phyloP scores from a whole-genome alignment of 441 rosid genomes.

The Populus hybrid region DNA sequence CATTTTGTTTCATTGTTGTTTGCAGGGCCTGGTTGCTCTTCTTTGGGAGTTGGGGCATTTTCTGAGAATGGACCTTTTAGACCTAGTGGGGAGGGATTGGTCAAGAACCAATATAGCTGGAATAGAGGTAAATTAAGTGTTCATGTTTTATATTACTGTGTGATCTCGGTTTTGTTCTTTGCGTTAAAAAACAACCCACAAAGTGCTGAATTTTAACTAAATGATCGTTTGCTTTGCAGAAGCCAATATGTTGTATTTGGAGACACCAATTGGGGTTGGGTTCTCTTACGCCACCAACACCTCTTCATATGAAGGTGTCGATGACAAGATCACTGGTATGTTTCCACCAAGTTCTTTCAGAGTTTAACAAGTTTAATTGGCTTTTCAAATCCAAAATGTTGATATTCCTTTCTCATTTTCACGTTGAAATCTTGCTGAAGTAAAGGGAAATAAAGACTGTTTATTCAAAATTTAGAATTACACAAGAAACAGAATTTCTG shows the following conservation, averaged over 20 bases:
- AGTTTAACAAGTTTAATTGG: not conserved
- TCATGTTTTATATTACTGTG: too few relatives aligned
- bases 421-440: slow-evolving; percentile 5
- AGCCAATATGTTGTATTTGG: slow-evolving; percentile 94
- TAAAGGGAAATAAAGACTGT: not conserved
- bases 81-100: slow-evolving; percentile 66
- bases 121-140: slow-evolving; percentile 48
- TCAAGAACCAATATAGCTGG: slow-evolving; percentile 85
- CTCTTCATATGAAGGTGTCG: slow-evolving; percentile 62
- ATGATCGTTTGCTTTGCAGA: slow-evolving; percentile 42
- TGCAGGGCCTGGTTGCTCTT: slow-evolving; percentile 94
- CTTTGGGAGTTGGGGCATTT: slow-evolving; percentile 94
- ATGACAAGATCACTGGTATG: slow-evolving; percentile 78
- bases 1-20: not conserved
- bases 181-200: not conserved
- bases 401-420: slow-evolving; percentile 4
- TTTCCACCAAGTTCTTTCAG: not conserved
- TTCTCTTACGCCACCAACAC: slow-evolving; percentile 83
- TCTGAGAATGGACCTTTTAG: slow-evolving; percentile 96
- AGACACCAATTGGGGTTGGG: slow-evolving; percentile 95
- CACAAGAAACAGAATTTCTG: slow-evolving; percentile 30
- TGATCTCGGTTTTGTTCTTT: slow-evolving; percentile 8
- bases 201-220: slow-evolving; percentile 17
- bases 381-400: not conserved
- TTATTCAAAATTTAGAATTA: slow-evolving; percentile 6